Evolutionary conservation across 2,329 filamentous ascomycete species (phyloP).

Genomic region (Cladosporium oxysporum): DNA sequence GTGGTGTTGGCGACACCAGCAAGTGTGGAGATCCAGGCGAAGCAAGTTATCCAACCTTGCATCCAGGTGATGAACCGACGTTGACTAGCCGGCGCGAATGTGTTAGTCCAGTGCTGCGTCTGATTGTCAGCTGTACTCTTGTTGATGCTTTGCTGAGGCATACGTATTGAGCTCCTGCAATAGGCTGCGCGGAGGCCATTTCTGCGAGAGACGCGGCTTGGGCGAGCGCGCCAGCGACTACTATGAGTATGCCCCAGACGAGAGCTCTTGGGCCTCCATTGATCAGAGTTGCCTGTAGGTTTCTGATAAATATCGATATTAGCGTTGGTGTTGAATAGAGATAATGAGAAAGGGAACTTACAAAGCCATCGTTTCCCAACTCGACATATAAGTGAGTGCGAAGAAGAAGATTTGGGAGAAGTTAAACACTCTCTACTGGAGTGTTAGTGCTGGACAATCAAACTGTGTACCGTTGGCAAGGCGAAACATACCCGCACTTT

Average conservation of each 20-base stretch:
- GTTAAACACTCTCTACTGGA: slow-evolving; percentile 27
- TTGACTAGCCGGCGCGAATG: slow-evolving; percentile 26
- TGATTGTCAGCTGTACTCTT: background rate
- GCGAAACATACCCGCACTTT: background rate
- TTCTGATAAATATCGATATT: slow-evolving; percentile 18
- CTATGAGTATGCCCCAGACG: slow-evolving; percentile 31
- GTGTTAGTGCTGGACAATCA: background rate
- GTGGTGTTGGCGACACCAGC: slow-evolving; percentile 36
- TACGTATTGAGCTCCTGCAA: slow-evolving; percentile 31
- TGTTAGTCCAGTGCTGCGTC: slow-evolving; percentile 28
- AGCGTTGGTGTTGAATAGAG: background rate
- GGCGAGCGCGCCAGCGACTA: slow-evolving; percentile 27
- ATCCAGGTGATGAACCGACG: slow-evolving; percentile 34
- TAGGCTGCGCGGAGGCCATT: slow-evolving; percentile 31
- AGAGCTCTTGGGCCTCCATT: slow-evolving; percentile 31
- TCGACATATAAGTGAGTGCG: slow-evolving; percentile 30
- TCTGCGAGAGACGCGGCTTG: slow-evolving; percentile 31
- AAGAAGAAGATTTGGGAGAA: slow-evolving; percentile 31
- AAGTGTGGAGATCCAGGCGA: slow-evolving; percentile 39
- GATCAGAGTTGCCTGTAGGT: slow-evolving; percentile 27
- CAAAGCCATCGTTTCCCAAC: slow-evolving; percentile 29
- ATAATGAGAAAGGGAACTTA: background rate
- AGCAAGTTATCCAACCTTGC: slow-evolving; percentile 46
- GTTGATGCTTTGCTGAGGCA: background rate
- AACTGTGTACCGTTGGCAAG: background rate